Conservation (phyloP, 768 basidiomycete genomes). For the Lyophyllum decastes region DNA sequence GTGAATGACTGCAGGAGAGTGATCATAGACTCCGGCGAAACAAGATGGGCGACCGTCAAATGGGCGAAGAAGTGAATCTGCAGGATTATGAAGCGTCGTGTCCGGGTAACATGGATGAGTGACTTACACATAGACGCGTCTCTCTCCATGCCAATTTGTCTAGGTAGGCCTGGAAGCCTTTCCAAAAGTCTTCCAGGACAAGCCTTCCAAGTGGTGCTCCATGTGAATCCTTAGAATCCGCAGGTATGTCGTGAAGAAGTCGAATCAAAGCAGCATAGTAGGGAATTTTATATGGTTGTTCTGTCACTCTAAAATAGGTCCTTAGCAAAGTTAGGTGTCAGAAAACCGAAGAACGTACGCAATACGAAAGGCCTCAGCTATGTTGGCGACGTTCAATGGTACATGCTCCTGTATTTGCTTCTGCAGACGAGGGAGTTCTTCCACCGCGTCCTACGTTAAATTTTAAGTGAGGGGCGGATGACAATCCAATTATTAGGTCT, state of each 20-base stretch:
- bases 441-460: constrained; percentile 56
- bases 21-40: constrained; percentile 78
- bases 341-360: constrained; percentile 44
- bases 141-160: constrained; percentile 93
- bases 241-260: constrained; percentile 55
- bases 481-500: constrained; percentile 6
- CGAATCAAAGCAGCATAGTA: constrained; percentile 84
- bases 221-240: constrained; percentile 35
- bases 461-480: constrained; percentile 6
- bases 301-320: constrained; percentile 61
- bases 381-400: constrained; percentile 56
- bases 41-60: constrained; percentile 71
- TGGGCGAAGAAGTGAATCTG: constrained; percentile 96
- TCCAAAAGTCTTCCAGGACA: constrained; percentile 87
- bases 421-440: constrained; percentile 70
- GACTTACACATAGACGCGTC: constrained; percentile 80
- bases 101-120: background rate
- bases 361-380: constrained; percentile 76
- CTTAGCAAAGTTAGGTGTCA: background rate
- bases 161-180: constrained; percentile 85
- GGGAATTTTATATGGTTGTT: constrained; percentile 93
- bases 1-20: constrained; percentile 82
- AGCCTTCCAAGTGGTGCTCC: constrained; percentile 61
- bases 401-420: constrained; percentile 62
- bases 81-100: background rate